Percentiles rank a stretch among this genome's conserved stretches.
Evolutionary conservation across 139 green algal species (phyloP).

Genomic region (Gonium pectorale): DNA sequence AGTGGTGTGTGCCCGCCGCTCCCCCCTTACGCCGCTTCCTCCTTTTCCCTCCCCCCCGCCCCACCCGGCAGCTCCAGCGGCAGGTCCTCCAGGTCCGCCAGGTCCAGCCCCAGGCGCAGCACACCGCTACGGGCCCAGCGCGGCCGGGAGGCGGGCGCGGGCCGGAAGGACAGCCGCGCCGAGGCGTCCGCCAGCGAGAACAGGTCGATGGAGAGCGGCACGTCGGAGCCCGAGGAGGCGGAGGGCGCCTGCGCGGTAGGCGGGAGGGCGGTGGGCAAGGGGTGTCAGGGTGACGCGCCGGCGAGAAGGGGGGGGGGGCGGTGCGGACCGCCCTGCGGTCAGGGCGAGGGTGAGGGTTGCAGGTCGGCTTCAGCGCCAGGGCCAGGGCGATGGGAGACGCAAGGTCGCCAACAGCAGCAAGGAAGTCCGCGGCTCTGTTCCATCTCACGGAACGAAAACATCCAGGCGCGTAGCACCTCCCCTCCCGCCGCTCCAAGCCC

Average conservation of each 20-base stretch:
- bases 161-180: constrained; percentile 78
- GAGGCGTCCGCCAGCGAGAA: constrained; percentile 68
- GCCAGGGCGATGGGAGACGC: too few species aligned
- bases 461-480: too few species aligned
- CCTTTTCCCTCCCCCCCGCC: background rate
- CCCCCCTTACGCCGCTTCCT: background rate
- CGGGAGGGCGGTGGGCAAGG: background rate
- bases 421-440: too few species aligned
- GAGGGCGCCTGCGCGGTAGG: constrained; percentile 16
- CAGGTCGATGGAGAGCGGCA: constrained; percentile 72
- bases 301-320: too few species aligned
- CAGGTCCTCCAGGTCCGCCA: constrained; percentile 85
- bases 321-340: too few species aligned
- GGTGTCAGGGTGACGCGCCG: too few species aligned
- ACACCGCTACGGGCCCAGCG: constrained; percentile 49
- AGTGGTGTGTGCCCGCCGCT: background rate
- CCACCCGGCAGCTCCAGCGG: constrained; percentile 69
- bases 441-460: too few species aligned
- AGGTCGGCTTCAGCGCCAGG: too few species aligned
- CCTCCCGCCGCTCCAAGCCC: too few species aligned
- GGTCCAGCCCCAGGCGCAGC: constrained; percentile 72
- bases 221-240: constrained; percentile 63
- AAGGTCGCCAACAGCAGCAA: too few species aligned
- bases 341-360: too few species aligned
- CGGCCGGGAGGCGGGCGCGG: constrained; percentile 66